Conservation (phyloP, 2,329 filamentous ascomycete genomes). For the Epichloe festucae region DNA sequence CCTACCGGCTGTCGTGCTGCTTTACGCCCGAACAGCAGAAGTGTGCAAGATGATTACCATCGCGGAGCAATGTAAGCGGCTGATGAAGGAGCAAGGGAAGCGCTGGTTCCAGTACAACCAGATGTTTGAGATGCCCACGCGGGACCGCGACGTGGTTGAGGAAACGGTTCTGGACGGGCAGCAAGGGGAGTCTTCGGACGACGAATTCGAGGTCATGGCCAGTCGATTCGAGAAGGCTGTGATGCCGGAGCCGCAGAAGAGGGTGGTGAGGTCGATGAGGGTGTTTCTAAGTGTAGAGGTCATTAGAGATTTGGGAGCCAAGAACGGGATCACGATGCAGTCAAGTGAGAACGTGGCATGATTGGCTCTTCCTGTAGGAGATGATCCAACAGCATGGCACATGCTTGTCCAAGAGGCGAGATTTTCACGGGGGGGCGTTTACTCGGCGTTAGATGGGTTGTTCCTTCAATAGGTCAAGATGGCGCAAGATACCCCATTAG, state of each 20-base stretch:
- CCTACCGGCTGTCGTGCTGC: conserved; percentile 26
- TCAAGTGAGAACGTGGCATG: conserved; percentile 23
- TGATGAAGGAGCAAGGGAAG: conserved; percentile 33
- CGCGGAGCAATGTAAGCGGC: conserved; percentile 49
- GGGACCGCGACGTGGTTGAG: conserved; percentile 23
- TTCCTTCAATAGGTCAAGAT: neutral
- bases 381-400: neutral
- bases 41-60: conserved; percentile 56
- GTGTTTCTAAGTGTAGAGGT: conserved; percentile 43
- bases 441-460: neutral
- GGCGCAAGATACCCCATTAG: conserved; percentile 1
- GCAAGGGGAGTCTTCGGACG: conserved; percentile 19
- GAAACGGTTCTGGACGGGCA: conserved; percentile 27
- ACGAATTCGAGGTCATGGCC: conserved; percentile 44
- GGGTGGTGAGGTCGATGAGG: conserved; percentile 41
- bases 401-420: neutral
- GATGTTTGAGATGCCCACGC: conserved; percentile 33
- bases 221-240: conserved; percentile 43
- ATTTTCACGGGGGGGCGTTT: conserved; percentile 1
- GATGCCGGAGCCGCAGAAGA: conserved; percentile 30
- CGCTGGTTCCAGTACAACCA: conserved; percentile 46
- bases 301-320: conserved; percentile 41
- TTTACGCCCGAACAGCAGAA: conserved; percentile 37
- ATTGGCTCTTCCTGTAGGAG: neutral
- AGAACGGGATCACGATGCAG: conserved; percentile 34